Base-by-base conservation (phyloP, 2,329 filamentous ascomycete species). In the Colletotrichum echinochloae region DNA sequence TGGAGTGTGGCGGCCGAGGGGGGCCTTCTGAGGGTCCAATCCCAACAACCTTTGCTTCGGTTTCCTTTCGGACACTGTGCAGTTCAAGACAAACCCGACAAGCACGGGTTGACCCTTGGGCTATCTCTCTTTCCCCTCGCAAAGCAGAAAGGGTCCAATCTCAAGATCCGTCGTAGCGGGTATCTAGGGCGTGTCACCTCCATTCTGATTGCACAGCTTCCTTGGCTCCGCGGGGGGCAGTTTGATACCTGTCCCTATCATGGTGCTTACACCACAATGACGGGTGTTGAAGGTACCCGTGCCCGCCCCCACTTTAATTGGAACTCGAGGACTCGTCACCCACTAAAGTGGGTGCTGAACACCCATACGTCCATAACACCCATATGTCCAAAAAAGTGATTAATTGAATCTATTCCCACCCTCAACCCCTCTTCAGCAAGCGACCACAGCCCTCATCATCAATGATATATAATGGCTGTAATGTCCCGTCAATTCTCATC, bases 21-120 rank as follows among this genome's bases (percentile, higher is more conserved):
- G 23, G 39, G 28, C 23, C 44, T 16, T 18, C 26, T 12, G 20
- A 30, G 39, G n/a, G 57, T 23, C 26, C n/a, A 30, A 18, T 61
- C 28, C 26, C 20, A 35, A 44, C 39, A 0, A 5, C 12, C 35
- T 48, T 48, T 49, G 30, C 56, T 33, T 41, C 30, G 44, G 66
- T 49, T 37, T 46, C 18, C n/a, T n/a, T 33, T 16, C 7, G 12
- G 26, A 33, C 28, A 35, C n/a, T n/a, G n/a, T n/a, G n/a, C 23
- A 35, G 44, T 33, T 60, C 63, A 20, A 61, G 48, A 37, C 30
- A 62, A 44, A 57, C 18, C 30, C 23, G 44, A 46, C 35, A 51
- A 37, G 30, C n/a, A 70, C 67, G 55, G 67, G 63, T 61, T 66
- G 49, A 66, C 49, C 63, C 63, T 56, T 56, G 62, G 56, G 26